Percentiles rank a stretch among this genome's conserved stretches.
phyloP scores from a whole-genome alignment of 106 monocot genomes.

The Dendrobium nobile region DNA sequence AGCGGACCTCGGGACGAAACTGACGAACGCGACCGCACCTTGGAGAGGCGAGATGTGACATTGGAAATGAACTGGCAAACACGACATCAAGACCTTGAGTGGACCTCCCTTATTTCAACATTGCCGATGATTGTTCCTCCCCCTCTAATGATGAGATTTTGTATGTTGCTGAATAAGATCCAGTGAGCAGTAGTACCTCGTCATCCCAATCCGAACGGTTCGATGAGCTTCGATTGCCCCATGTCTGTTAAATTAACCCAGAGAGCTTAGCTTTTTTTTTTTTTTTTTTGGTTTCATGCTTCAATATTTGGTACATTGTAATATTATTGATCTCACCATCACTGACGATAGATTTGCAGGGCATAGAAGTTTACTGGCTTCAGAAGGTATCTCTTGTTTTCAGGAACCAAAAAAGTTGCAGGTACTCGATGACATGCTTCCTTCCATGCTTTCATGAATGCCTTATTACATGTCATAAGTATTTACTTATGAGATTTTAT shows the following conservation, averaged over 20 bases:
- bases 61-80: too few relatives aligned
- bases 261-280: too few relatives aligned
- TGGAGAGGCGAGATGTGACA: too few relatives aligned
- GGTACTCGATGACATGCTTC: constrained; percentile 14
- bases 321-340: constrained; percentile 28
- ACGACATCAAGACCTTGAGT: too few relatives aligned
- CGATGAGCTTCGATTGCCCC: constrained; percentile 16
- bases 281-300: neutral
- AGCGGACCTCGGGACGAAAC: too few relatives aligned
- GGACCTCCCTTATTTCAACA: constrained; percentile 2
- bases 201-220: constrained; percentile 9
- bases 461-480: constrained; percentile 14
- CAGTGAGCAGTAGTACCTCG: neutral
- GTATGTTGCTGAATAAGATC: constrained; percentile 14
- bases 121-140: constrained; percentile 22
- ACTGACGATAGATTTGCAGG: constrained; percentile 62
- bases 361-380: constrained; percentile 60
- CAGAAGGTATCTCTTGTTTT: constrained; percentile 30
- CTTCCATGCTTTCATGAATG: constrained; percentile 34
- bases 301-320: neutral
- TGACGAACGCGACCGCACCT: too few relatives aligned
- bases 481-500: neutral
- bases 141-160: constrained; percentile 12
- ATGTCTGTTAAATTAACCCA: neutral
- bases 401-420: constrained; percentile 20